phyloP scores from a whole-genome alignment of 2,329 filamentous ascomycete genomes.

The Phialocephala subalpina region DNA sequence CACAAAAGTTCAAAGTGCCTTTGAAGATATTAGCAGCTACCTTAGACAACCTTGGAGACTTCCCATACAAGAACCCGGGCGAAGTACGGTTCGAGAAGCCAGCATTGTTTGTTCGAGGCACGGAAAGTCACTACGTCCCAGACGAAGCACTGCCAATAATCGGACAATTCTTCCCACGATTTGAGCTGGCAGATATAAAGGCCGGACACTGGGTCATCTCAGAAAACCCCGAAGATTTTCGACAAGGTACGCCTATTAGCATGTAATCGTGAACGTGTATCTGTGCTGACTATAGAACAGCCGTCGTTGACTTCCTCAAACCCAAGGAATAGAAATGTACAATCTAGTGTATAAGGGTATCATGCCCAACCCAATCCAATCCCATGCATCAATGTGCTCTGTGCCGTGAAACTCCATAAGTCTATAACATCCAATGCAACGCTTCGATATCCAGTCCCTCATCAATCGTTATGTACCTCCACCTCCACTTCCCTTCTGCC shows the following conservation, averaged over 20 bases:
- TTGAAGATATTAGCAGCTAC: conserved; percentile 72
- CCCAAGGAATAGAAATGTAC: conserved; percentile 46
- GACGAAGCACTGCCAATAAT: conserved; percentile 83
- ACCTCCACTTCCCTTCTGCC: not conserved
- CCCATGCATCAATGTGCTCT: conserved; percentile 24
- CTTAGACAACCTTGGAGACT: conserved; percentile 79
- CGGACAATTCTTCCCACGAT: conserved; percentile 83
- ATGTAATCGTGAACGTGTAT: not conserved
- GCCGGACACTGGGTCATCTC: conserved; percentile 89
- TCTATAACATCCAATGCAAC: conserved; percentile 12
- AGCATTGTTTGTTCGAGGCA: conserved; percentile 82
- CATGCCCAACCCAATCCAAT: conserved; percentile 31
- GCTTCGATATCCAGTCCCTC: not conserved
- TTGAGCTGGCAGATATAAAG: conserved; percentile 76
- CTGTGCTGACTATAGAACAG: conserved; percentile 46
- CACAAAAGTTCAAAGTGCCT: conserved; percentile 81
- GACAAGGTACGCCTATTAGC: conserved; percentile 63
- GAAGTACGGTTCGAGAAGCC: conserved; percentile 75
- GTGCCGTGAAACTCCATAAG: conserved; percentile 19
- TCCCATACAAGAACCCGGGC: conserved; percentile 82
- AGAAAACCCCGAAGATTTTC: conserved; percentile 84
- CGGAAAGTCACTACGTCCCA: conserved; percentile 78
- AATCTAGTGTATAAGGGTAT: conserved; percentile 46
- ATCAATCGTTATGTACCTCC: not conserved
- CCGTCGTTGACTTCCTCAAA: conserved; percentile 69